A percentile compares a stretch with the other conserved stretches of the same genome.
Evolutionary conservation across 768 basidiomycete genomes (phyloP).

Genomic region (Phanerochaete carnosa): DNA sequence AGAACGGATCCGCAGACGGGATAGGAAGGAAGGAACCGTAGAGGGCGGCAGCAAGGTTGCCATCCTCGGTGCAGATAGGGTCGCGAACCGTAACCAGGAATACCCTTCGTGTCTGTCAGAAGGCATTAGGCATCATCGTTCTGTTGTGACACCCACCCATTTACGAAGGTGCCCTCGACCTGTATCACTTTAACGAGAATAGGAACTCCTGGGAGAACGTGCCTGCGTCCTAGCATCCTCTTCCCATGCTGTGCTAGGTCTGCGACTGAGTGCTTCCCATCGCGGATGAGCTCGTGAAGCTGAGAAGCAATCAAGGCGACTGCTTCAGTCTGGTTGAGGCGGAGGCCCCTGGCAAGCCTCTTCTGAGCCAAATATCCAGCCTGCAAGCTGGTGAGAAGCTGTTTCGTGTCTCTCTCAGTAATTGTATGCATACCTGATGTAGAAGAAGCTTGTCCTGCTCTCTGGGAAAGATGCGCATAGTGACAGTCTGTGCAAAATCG

Average conservation of each 20-base stretch:
- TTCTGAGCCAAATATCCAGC: constrained; percentile 90
- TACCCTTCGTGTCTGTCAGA: constrained; percentile 42
- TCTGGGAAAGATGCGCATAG: constrained; percentile 70
- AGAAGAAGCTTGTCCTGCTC: constrained; percentile 75
- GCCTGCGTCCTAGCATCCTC: constrained; percentile 78
- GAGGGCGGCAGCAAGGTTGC: constrained; percentile 31
- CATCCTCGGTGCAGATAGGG: constrained; percentile 78
- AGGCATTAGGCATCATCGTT: not conserved
- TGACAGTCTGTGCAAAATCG: not conserved
- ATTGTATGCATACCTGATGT: constrained; percentile 48
- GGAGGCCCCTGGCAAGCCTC: constrained; percentile 89
- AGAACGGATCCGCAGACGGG: constrained; percentile 66
- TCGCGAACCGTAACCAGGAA: constrained; percentile 98
- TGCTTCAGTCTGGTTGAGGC: constrained; percentile 85
- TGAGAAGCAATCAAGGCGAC: constrained; percentile 88
- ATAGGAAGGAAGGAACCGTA: constrained; percentile 91
- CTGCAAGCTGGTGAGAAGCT: constrained; percentile 31
- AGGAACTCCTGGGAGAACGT: constrained; percentile 83
- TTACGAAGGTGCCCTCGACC: constrained; percentile 89
- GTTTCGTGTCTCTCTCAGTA: not conserved
- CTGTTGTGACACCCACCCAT: constrained; percentile 51
- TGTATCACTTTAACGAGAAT: constrained; percentile 81
- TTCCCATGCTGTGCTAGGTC: constrained; percentile 95
- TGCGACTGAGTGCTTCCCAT: constrained; percentile 82
- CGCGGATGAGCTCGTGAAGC: constrained; percentile 90